Percentiles rank a stretch among this genome's conserved stretches.
Conservation (phyloP, 495 filamentous ascomycete species). For the Podospora fimiseda region DNA sequence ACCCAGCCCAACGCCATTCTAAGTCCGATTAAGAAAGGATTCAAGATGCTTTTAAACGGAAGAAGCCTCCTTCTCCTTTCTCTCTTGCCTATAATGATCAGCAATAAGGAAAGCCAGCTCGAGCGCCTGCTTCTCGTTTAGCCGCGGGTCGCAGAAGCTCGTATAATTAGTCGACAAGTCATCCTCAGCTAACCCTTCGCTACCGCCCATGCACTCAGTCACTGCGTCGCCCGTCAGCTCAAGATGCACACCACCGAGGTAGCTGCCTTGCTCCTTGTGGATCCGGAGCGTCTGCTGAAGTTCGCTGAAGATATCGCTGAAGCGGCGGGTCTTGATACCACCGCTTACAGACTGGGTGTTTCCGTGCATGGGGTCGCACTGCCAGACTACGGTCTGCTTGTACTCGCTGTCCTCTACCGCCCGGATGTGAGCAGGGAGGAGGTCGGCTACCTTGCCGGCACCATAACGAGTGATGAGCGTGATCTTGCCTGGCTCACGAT, state of each 20-base stretch:
- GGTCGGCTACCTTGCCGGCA: constrained; percentile 57
- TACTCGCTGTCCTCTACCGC: constrained; percentile 68
- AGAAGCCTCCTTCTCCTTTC: constrained; percentile 12
- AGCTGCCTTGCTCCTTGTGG: constrained; percentile 73
- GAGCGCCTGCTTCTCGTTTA: constrained; percentile 97
- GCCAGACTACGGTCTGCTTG: constrained; percentile 81
- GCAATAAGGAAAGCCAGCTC: constrained; percentile 93
- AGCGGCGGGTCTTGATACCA: constrained; percentile 83
- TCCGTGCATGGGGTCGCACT: constrained; percentile 98
- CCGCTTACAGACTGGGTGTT: constrained; percentile 64
- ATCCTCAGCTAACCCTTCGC: constrained; percentile 77
- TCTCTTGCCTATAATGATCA: constrained; percentile 56
- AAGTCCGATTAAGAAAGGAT: too few relatives aligned
- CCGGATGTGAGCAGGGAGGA: constrained; percentile 77
- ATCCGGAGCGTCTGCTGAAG: constrained; percentile 71
- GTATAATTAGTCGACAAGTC: constrained; percentile 84
- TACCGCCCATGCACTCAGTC: constrained; percentile 92
- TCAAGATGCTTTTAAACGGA: too few relatives aligned
- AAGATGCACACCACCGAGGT: constrained; percentile 88
- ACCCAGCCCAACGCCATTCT: too few relatives aligned
- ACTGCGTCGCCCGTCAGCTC: constrained; percentile 94
- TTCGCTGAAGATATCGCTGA: constrained; percentile 80
- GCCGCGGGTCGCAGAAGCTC: constrained; percentile 86
- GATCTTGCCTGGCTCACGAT: constrained; percentile 76
- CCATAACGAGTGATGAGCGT: constrained; percentile 96